Evolutionary conservation across 1,284 basidiomycete species (phyloP), one percentile per base, ranked within the genome.

Genomic region (Pyrrhoderma lamaoense): DNA sequence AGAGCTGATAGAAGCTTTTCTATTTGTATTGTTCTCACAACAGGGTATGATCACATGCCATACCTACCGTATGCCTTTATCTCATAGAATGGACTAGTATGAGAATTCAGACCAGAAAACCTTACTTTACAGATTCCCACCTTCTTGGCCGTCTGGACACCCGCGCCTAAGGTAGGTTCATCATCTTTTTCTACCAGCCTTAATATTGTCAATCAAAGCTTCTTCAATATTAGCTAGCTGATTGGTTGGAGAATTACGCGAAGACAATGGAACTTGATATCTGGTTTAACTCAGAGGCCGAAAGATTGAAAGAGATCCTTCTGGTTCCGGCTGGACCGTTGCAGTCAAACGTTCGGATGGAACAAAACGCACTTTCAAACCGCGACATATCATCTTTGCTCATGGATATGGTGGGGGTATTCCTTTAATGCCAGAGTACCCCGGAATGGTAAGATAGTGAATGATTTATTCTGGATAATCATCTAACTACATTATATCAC

Each of bases 161-260:
- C 80, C 0, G 76, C 79, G 13, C 66, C 64, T 18, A 78, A 80
- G 65, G 75, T 74, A 48, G 13, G 55, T 51, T 16, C n/a, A n/a
- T n/a, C n/a, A n/a, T n/a, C n/a, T n/a, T n/a, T n/a, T n/a, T n/a
- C n/a, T n/a, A n/a, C n/a, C n/a, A n/a, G n/a, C n/a, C n/a, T n/a
- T n/a, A n/a, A 9, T 40, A 25, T 19, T 39, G 23, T 23, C 64
- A 65, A 61, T 60, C 14, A 63, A 60, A 13, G 49, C 8, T 38
- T 42, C 36, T 8, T 42, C 38, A 16, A 39, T 14, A 16, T n/a
- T 45, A 83, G 75, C 71, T 87, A 11, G 83, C 78, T 0, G 76
- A 81, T 59, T 87, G 82, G 78, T 70, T 86, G 5, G 82, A 86
- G 62, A 67, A 66, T 23, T 88, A 85, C 62, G 82, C 80, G 2